Evolutionary conservation across 139 green algal genomes (phyloP).

Genomic region (Nannochloris sp.): DNA sequence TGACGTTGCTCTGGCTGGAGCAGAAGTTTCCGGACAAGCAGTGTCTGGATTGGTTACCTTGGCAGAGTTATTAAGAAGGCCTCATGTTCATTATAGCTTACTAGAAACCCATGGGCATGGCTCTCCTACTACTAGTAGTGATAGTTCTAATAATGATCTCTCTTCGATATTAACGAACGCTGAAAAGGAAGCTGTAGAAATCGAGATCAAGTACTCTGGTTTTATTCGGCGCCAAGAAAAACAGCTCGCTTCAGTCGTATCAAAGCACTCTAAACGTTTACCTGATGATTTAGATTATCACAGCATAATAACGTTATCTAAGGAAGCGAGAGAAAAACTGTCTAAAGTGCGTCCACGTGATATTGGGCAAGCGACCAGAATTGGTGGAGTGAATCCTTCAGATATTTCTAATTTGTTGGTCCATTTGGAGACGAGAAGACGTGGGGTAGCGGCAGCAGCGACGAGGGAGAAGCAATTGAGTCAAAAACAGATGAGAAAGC

Average conservation of each 20-base stretch:
- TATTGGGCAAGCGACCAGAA: constrained; percentile 83
- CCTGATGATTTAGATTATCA: constrained; percentile 72
- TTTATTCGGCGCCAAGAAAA: constrained; percentile 84
- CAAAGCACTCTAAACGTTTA: constrained; percentile 46
- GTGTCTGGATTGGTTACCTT: constrained; percentile 44
- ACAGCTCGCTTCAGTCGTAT: constrained; percentile 60
- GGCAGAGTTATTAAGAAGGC: constrained; percentile 78
- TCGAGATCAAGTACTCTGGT: constrained; percentile 94
- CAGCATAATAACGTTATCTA: constrained; percentile 61
- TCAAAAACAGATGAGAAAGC: constrained; percentile 13
- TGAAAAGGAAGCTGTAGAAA: constrained; percentile 86
- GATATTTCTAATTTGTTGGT: constrained; percentile 91
- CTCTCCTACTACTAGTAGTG: background rate
- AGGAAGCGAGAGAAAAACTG: constrained; percentile 92
- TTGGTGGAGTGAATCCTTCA: constrained; percentile 90
- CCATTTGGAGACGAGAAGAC: constrained; percentile 63
- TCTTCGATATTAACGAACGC: constrained; percentile 20
- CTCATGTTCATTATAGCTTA: constrained; percentile 79
- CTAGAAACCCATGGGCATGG: constrained; percentile 52
- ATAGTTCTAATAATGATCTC: background rate
- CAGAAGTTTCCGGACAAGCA: constrained; percentile 47
- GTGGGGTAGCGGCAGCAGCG: background rate
- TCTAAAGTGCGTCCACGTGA: constrained; percentile 62
- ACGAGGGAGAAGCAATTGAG: background rate
- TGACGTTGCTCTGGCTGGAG: constrained; percentile 36